A percentile compares a stretch with the other conserved stretches of the same genome.
These are phyloP conservation scores for Grifola frondosa DNA, from an alignment of 1,284 basidiomycete species.

Conservation along the genomic window DNA sequence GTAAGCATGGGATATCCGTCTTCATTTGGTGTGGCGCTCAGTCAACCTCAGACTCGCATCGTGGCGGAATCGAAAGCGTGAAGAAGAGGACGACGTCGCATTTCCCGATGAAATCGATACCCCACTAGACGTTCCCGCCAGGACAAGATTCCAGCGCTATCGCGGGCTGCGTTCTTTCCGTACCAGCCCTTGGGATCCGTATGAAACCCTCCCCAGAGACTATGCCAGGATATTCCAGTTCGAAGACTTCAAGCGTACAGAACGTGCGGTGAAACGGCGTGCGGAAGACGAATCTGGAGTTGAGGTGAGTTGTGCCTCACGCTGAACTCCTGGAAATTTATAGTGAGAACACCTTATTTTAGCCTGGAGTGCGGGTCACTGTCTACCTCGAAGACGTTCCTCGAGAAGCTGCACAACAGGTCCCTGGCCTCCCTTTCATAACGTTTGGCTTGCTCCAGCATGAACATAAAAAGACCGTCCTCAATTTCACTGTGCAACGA, in stretches of 20 bases:
- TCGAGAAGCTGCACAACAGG: constrained; percentile 39
- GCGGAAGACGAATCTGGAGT: constrained; percentile 64
- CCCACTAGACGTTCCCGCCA: constrained; percentile 83
- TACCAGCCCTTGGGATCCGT: constrained; percentile 97
- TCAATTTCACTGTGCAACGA: constrained; percentile 91
- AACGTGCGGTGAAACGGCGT: constrained; percentile 69
- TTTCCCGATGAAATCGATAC: constrained; percentile 99
- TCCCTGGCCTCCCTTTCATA: constrained; percentile 55
- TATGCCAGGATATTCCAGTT: constrained; percentile 98
- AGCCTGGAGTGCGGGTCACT: constrained; percentile 83
- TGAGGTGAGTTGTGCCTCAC: constrained; percentile 49
- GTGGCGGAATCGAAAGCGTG: constrained; percentile 67
- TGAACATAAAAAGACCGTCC: constrained; percentile 93
- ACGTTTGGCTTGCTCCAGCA: constrained; percentile 89
- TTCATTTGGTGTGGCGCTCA: constrained; percentile 3
- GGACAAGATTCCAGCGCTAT: constrained; percentile 89
- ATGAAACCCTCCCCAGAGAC: constrained; percentile 92
- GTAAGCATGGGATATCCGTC: constrained; percentile 44
- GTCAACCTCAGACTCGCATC: constrained; percentile 53
- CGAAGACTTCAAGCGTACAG: constrained; percentile 90
- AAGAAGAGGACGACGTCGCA: constrained; percentile 76
- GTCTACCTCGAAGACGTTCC: constrained; percentile 76
- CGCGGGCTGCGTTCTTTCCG: constrained; percentile 91
- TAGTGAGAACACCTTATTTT: neutral
- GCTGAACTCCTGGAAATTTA: neutral